Conservation (phyloP, 305 asterid species). For the Withania somnifera region DNA sequence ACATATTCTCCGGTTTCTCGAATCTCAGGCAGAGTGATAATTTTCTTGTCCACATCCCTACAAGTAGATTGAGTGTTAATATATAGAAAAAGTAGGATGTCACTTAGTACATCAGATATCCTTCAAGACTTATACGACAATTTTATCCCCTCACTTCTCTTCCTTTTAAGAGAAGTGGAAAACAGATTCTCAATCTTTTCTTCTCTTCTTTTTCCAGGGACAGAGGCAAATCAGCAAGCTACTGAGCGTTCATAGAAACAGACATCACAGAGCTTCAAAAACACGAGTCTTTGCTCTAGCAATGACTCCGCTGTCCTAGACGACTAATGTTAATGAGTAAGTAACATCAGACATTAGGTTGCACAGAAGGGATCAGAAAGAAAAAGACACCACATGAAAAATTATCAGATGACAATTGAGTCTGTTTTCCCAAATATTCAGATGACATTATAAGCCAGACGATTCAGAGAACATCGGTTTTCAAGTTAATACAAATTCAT, state of each 20-base stretch:
- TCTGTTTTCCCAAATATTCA: neutral
- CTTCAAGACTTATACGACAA: neutral
- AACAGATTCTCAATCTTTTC: neutral
- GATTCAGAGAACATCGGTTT: neutral
- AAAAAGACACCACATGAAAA: neutral
- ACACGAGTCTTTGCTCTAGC: neutral
- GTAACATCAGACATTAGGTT: neutral
- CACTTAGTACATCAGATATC: neutral
- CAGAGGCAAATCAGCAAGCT: neutral
- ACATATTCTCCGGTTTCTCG: conserved; percentile 86
- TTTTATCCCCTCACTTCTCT: too few species aligned
- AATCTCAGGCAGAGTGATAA: conserved; percentile 81
- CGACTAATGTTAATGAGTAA: neutral
- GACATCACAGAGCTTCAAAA: neutral
- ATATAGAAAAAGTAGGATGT: neutral
- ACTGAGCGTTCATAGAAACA: neutral
- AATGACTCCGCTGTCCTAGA: neutral
- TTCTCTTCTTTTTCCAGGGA: neutral
- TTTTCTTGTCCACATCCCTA: conserved; percentile 86
- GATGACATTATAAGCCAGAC: neutral
- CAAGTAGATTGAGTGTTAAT: conserved; percentile 4
- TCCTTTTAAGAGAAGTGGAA: neutral
- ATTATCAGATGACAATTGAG: neutral
- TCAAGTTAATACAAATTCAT: neutral
- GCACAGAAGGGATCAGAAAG: neutral